Conservation (phyloP, 495 filamentous ascomycete species). For the Darksidea phi region DNA sequence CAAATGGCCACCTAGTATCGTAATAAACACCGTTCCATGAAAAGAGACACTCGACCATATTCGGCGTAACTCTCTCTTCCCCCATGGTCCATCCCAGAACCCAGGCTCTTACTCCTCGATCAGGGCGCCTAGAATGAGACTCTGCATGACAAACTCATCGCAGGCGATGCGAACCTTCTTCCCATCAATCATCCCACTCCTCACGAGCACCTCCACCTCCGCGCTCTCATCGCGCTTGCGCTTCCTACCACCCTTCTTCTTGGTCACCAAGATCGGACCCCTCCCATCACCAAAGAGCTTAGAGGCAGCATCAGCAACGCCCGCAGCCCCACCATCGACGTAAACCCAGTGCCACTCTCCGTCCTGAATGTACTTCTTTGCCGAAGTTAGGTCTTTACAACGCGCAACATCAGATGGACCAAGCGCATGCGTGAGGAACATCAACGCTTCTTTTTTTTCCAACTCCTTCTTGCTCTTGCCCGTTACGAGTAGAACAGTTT, state of each 20-base stretch:
- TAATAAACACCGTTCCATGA: too few species aligned
- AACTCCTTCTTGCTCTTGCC: slow-evolving; percentile 61
- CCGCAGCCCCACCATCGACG: slow-evolving; percentile 59
- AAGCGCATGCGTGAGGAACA: slow-evolving; percentile 75
- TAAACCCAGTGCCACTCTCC: slow-evolving; percentile 76
- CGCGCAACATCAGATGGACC: slow-evolving; percentile 66
- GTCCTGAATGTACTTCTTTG: slow-evolving; percentile 52
- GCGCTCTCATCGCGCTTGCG: slow-evolving; percentile 39
- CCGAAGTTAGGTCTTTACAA: slow-evolving; percentile 64
- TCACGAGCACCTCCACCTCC: slow-evolving; percentile 12
- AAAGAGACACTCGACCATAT: too few species aligned
- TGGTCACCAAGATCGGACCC: neutral
- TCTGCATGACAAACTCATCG: slow-evolving; percentile 90
- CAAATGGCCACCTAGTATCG: too few species aligned
- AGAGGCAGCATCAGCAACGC: neutral
- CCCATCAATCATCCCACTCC: slow-evolving; percentile 35
- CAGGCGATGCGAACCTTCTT: slow-evolving; percentile 64
- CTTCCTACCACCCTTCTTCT: slow-evolving; percentile 52
- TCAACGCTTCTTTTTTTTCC: slow-evolving; percentile 58
- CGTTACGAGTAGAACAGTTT: slow-evolving; percentile 73
- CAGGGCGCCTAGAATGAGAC: slow-evolving; percentile 79
- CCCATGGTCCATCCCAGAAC: too few species aligned
- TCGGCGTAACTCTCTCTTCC: too few species aligned
- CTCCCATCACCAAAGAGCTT: too few species aligned
- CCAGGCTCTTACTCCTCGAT: slow-evolving; percentile 49